These are phyloP conservation scores for Pseudoneurospora amorphoporcata DNA, from an alignment of 495 filamentous ascomycete genomes.

Conservation along the genomic window DNA sequence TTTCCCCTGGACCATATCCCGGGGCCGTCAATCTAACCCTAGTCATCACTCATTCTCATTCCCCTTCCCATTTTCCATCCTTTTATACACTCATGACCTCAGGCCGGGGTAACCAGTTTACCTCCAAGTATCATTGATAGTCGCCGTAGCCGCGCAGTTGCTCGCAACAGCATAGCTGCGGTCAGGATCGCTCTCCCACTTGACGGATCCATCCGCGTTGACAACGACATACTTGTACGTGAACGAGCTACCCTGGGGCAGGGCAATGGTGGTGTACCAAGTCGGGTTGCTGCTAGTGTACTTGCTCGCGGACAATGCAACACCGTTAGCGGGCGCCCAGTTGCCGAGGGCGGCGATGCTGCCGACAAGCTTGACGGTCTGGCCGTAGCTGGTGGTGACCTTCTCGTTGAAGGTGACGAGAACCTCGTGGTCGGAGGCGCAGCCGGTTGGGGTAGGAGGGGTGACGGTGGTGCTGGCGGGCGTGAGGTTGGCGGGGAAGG, in stretches of 20 bases:
- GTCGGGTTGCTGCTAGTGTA: constrained; percentile 48
- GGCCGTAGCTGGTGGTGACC: constrained; percentile 44
- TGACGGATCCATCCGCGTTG: constrained; percentile 39
- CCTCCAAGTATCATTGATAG: constrained; percentile 31
- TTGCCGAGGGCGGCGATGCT: constrained; percentile 43
- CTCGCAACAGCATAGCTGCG: constrained; percentile 44
- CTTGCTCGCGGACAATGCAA: constrained; percentile 40
- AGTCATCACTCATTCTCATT: background rate
- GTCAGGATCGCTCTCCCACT: constrained; percentile 59
- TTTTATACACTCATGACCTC: background rate
- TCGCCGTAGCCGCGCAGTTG: constrained; percentile 31
- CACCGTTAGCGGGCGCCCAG: constrained; percentile 42
- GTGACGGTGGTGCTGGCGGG: constrained; percentile 30
- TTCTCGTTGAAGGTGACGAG: constrained; percentile 50
- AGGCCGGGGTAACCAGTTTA: background rate
- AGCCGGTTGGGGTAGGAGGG: constrained; percentile 25
- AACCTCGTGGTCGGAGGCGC: constrained; percentile 37
- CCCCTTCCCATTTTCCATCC: background rate
- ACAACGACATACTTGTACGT: constrained; percentile 63
- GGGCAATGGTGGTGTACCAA: constrained; percentile 43
- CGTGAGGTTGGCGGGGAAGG: constrained; percentile 47
- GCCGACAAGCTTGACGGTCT: constrained; percentile 51
- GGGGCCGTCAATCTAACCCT: background rate
- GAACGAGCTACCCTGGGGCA: constrained; percentile 43
- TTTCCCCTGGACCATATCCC: background rate